Percentiles rank a stretch among this genome's conserved stretches.
phyloP scores from a whole-genome alignment of 805 yeast species.

The Lachancea thermotolerans region DNA sequence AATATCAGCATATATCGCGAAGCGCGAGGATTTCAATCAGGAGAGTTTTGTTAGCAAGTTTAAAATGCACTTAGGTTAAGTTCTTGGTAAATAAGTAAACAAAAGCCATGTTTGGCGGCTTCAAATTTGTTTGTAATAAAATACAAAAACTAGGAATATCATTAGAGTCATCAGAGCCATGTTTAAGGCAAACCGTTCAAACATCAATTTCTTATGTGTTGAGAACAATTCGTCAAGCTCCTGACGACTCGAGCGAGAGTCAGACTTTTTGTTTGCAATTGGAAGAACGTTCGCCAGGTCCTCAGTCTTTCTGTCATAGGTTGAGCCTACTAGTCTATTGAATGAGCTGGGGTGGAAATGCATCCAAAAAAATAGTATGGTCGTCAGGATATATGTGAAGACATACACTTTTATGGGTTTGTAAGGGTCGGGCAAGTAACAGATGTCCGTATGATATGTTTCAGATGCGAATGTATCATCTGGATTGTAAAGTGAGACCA shows the following conservation, averaged over 20 bases:
- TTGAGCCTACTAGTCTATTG: slow-evolving; percentile 11
- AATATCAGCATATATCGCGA: slow-evolving; percentile 58
- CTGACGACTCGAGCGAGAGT: background rate
- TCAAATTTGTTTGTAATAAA: slow-evolving; percentile 2
- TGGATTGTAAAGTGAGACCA: slow-evolving; percentile 60
- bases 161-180: slow-evolving; percentile 1
- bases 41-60: slow-evolving; percentile 23
- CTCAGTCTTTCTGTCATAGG: background rate
- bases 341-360: slow-evolving; percentile 27
- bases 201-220: background rate
- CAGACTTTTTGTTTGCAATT: slow-evolving; percentile 2
- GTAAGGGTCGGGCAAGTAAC: slow-evolving; percentile 53
- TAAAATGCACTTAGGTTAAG: slow-evolving; percentile 3
- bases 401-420: slow-evolving; percentile 35
- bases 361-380: slow-evolving; percentile 16
- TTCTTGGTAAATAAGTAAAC: background rate
- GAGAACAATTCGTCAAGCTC: background rate
- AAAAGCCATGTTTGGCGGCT: background rate
- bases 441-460: slow-evolving; percentile 41
- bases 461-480: slow-evolving; percentile 12
- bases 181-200: background rate
- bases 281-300: background rate
- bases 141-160: slow-evolving; percentile 3
- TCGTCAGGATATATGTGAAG: slow-evolving; percentile 18
- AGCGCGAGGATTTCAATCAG: slow-evolving; percentile 61